Percentiles rank a stretch among this genome's conserved stretches.
These are phyloP conservation scores for Ceratocystis eucalypticola DNA, from an alignment of 2,329 filamentous ascomycete species.

Conservation along the genomic window DNA sequence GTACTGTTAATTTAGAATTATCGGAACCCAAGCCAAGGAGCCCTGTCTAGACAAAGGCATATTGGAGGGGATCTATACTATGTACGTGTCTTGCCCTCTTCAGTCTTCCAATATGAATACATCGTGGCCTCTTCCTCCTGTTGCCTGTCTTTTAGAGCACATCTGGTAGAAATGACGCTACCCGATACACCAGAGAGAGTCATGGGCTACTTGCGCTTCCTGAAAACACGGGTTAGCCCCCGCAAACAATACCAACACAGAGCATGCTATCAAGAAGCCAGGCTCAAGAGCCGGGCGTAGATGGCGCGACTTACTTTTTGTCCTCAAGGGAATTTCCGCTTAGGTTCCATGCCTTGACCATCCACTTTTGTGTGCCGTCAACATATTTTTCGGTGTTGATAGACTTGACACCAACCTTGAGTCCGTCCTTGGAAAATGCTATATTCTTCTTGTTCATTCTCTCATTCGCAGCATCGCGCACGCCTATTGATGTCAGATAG, in stretches of 20 bases:
- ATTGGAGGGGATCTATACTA: too few relatives aligned
- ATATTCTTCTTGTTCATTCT: conserved; percentile 66
- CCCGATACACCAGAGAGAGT: too few relatives aligned
- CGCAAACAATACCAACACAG: too few relatives aligned
- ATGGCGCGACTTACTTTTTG: conserved; percentile 21
- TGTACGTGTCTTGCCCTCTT: too few relatives aligned
- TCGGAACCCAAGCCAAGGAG: neutral
- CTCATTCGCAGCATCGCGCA: conserved; percentile 50
- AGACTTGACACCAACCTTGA: conserved; percentile 58
- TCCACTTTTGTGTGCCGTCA: conserved; percentile 56
- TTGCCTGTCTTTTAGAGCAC: too few relatives aligned
- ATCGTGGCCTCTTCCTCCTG: too few relatives aligned
- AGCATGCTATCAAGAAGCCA: neutral
- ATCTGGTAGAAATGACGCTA: too few relatives aligned
- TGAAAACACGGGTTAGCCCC: too few relatives aligned
- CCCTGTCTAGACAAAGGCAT: too few relatives aligned
- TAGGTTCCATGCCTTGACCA: conserved; percentile 54
- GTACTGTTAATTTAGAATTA: neutral
- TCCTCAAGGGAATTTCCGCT: conserved; percentile 27
- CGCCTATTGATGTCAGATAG: conserved; percentile 53
- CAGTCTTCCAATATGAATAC: too few relatives aligned
- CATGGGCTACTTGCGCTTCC: too few relatives aligned
- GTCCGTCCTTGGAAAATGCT: conserved; percentile 59
- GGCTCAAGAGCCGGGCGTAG: conserved; percentile 2
- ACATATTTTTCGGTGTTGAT: conserved; percentile 56